A percentile compares a stretch with the other conserved stretches of the same genome.
These are phyloP conservation scores for Trifolium repens DNA, from an alignment of 306 rosid species.

Conservation along the genomic window DNA sequence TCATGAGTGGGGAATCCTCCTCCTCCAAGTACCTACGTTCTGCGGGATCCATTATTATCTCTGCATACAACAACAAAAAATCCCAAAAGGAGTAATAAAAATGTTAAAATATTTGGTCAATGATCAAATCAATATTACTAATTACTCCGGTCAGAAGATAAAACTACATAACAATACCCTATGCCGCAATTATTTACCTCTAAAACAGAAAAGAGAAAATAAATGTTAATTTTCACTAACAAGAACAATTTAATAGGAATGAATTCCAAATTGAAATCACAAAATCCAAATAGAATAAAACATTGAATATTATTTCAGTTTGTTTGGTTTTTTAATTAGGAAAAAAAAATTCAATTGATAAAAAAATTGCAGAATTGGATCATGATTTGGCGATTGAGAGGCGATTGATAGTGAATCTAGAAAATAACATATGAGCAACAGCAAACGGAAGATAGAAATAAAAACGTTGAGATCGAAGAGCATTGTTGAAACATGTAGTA, in stretches of 20 bases:
- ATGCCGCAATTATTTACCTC: background rate
- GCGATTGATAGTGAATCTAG: conserved; percentile 28
- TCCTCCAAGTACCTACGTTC: conserved; percentile 96
- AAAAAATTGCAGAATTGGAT: background rate
- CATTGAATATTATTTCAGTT: background rate
- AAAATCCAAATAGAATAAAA: conserved; percentile 22
- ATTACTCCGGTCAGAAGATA: conserved; percentile 22
- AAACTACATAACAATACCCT: background rate
- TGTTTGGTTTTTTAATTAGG: background rate
- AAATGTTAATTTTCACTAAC: too few species aligned
- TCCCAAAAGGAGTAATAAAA: conserved; percentile 10
- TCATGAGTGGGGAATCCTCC: conserved; percentile 69
- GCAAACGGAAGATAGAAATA: conserved; percentile 1
- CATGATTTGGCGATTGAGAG: background rate
- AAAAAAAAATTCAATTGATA: background rate
- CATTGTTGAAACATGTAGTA: background rate
- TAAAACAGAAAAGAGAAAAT: too few species aligned
- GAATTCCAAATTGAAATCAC: conserved; percentile 15
- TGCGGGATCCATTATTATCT: conserved; percentile 61
- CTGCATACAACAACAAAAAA: conserved; percentile 21
- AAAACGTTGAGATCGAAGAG: conserved; percentile 40
- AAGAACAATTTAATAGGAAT: conserved; percentile 29
- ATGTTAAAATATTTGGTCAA: background rate
- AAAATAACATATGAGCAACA: background rate
- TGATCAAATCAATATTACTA: conserved; percentile 8